Evolutionary conservation across 768 basidiomycete genomes (phyloP), one percentile per base, ranked within the genome.

Genomic region (Tricholoma bakamatsutake): DNA sequence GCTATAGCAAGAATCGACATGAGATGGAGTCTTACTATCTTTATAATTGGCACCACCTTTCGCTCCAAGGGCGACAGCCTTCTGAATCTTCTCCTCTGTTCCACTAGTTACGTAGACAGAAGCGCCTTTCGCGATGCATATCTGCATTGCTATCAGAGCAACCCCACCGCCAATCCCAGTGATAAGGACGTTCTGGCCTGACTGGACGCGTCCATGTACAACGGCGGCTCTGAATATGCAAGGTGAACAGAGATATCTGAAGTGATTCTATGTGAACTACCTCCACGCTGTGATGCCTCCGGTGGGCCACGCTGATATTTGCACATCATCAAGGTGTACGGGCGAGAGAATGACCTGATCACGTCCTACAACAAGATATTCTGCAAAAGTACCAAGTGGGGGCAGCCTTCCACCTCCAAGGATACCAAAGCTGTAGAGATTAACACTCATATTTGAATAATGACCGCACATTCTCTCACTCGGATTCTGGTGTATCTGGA

Each of bases 121-220:
- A 1, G 88, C 87, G 28, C 91, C 88, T 53, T 77, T 78, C 0
- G 88, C 90, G 3, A 91, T 62, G 65, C 84, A 88, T 8, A 93
- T 68, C 66, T 94, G 90, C 57, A 93, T 69, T 0, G 87, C 84
- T 39, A 82, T 62, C 28, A 93, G 74, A 0, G 92, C 92, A 37
- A 94, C 92, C 11, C 92, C 91, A 17, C 91, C 91, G 21, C 90
- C 90, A 43, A 88, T 82, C 15, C 90, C 90, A 0, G 88, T 90
- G 56, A 94, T 85, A 45, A 93, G 80, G 39, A 94, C 76, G 52
- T 85, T 87, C 34, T 92, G 82, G 6, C 83, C 88, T 12, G 70
- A 62, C 51, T 79, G 57, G 12, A 91, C 83, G 4, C 75, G 67
- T 0, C 81, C 90, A 59, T 91, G 83, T 21, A 90, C 76, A 15